Evolutionary conservation across 2,329 filamentous ascomycete species (phyloP), one percentile per base, ranked within the genome.

Genomic region (Gaeumannomyces sp.): DNA sequence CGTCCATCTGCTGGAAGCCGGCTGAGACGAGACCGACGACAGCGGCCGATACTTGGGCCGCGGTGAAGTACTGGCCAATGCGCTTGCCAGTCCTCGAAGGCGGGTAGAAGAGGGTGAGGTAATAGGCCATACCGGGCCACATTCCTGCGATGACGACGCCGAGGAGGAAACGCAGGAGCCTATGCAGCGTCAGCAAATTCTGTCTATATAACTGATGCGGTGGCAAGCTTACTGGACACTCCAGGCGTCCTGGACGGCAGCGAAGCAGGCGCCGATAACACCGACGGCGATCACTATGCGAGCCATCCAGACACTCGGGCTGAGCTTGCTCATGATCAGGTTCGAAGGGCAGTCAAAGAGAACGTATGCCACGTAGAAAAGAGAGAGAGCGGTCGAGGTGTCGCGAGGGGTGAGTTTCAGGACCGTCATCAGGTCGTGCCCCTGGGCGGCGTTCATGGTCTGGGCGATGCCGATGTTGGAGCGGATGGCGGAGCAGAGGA

Each of bases 61-160:
- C 93, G 2, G 92, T 96, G 74, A 92, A 97, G 78, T 84, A 97
- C 74, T 89, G 86, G 53, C 93, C 93, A 68, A 97, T 96, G 56
- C 93, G 85, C 79, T 95, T 96, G 19, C 91, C 93, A 1, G 90
- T 95, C 16, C 91, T 85, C 7, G 90, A 91, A 0, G 93, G 92
- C 8, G 93, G 93, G 73, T 97, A 97, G 80, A 96, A 97, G 10
- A 96, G 82, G 0, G 93, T 96, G 60, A 97, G 81, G 73, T 96
- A 97, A 75, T 95, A 95, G 13, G 92, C 87, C 93, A 97, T 96
- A 62, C 93, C 93, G 0, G 93, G 93, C 93, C 93, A 97, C 89
- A 97, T 93, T 60, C 93, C 93, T 1, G 93, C 93, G 73, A 93
- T 93, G 29, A 96, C 92, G 19, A 95, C 84, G 61, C 93, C 93